Evolutionary conservation across 2,329 filamentous ascomycete genomes (phyloP).

Genomic region (Rhinocladiella similis): DNA sequence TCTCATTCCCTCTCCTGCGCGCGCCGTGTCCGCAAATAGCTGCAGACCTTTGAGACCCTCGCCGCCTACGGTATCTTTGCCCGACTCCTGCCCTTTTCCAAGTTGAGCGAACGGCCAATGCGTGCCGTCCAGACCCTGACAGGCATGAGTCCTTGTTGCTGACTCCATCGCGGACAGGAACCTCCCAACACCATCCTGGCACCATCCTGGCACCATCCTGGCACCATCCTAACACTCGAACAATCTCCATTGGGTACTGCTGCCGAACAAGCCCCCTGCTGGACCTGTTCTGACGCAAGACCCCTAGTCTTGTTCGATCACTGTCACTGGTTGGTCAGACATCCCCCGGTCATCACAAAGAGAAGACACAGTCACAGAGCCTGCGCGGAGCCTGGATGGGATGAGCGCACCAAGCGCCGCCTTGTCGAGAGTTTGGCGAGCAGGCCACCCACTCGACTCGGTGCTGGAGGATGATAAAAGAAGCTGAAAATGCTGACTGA

Average conservation of each 20-base stretch:
- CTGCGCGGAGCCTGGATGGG: not conserved
- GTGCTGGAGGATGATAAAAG: not conserved
- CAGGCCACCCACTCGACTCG: not conserved
- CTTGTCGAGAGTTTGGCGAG: not conserved
- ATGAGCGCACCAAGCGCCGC: not conserved
- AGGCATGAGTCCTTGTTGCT: conserved; percentile 5
- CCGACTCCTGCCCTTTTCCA: not conserved
- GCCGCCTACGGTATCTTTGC: conserved; percentile 3
- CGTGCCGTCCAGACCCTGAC: not conserved
- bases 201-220: conserved; percentile 3
- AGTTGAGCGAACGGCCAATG: not conserved
- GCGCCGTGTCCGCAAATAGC: not conserved
- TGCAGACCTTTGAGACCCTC: not conserved
- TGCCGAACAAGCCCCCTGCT: conserved; percentile 10
- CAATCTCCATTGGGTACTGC: conserved; percentile 13
- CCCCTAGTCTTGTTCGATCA: conserved; percentile 2
- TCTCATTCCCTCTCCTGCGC: not conserved
- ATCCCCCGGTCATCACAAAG: conserved; percentile 5
- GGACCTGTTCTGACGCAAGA: conserved; percentile 9
- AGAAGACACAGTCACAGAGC: not conserved
- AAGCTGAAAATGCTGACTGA: conserved; percentile 17
- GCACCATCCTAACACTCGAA: no score
- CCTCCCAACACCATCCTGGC: not conserved
- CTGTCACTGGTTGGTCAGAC: conserved; percentile 15
- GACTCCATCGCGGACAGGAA: conserved; percentile 17